Evolutionary conservation across 345 rosid genomes (phyloP), one percentile per base, ranked within the genome.

Genomic region (Populus nigra): DNA sequence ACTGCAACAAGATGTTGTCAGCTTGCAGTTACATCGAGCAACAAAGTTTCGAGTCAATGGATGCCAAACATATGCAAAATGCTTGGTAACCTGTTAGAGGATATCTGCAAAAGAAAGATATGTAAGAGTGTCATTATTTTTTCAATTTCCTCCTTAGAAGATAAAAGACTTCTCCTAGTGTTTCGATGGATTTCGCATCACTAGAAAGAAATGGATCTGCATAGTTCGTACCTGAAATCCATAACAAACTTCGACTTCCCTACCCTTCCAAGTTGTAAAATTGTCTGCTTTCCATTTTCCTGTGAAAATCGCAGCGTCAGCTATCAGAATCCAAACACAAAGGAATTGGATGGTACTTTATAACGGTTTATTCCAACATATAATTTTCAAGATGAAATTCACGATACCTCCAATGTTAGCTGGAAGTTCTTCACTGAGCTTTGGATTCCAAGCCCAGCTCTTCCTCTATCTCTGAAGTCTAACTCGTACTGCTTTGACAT

Each of bases 361-460:
- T 8, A 22, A n/a, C 1, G 5, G 4, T 65, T 29, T 65, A 3
- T 25, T 31, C 35, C 17, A 65, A 1, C 12, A 65, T 25, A 10
- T 29, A 15, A 11, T 29, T 8, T 29, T 62, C 10, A n/a, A 2
- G 8, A 73, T 57, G 33, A 16, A 13, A 15, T 65, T 23, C 31
- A 38, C 38, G 17, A 39, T 81, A 94, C 99, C 91, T 90, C 89
- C 70, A 83, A 75, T 78, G 87, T 89, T 15, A 95, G 89, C 92
- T 95, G 97, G 88, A 93, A 95, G 85, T 95, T 95, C 87, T 93
- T 95, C 76, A 87, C 96, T 0, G 97, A 94, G 78, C 88, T 87
- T 82, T 89, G 90, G 75, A 89, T 88, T 84, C 82, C 84, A 50
- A 89, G 92, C 50, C 93, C 97, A 75, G 93, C 83, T 87, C 96